Evolutionary conservation across 768 basidiomycete genomes (phyloP), one percentile per base, ranked within the genome.

Genomic region (Galerina marginata): DNA sequence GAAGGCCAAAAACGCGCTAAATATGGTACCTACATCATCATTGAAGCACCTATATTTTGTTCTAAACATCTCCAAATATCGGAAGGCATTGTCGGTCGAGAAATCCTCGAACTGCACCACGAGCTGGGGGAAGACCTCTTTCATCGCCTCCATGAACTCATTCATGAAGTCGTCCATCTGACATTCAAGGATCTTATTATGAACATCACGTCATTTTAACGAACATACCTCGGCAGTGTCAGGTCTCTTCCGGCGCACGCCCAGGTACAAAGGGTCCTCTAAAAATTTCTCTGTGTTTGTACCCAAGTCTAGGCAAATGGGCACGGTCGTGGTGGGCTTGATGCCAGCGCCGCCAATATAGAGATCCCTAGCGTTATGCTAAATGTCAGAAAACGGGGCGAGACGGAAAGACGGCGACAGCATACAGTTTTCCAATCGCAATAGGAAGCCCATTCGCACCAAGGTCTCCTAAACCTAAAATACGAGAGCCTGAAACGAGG

Each of bases 81-180:
- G 77, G 79, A 92, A 92, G 2, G 91, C 91, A 53, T 89, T 89
- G 68, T 92, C 87, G 1, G 89, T 91, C 52, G 89, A 88, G 70
- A 90, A 93, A 69, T 92, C 86, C 63, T 88, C 88, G 61, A 88
- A 91, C 59, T 91, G 90, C n/a, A 92, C 82, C 63, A 91, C 75
- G 50, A 88, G 74, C 4, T 83, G 75, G 6, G 90, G 90, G 73
- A 89, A 91, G 14, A 84, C 82, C 29, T 84, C 81, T 44, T 75
- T 72, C 79, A 89, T 86, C 9, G 88, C 86, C 14, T 75, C 71
- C 87, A 92, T 91, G 73, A 92, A 91, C 64, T 88, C 86, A 55
- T 88, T 83, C 85, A 92, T 87, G 75, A 92, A 91, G 39, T 74
- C 86, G 44, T 87, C 85, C 81, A 89, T 88, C 86, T 88, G 61